Evolutionary conservation across 208 protist species (phyloP), one percentile per base, ranked within the genome.

Genomic region (Vickermania spadyakhi): DNA sequence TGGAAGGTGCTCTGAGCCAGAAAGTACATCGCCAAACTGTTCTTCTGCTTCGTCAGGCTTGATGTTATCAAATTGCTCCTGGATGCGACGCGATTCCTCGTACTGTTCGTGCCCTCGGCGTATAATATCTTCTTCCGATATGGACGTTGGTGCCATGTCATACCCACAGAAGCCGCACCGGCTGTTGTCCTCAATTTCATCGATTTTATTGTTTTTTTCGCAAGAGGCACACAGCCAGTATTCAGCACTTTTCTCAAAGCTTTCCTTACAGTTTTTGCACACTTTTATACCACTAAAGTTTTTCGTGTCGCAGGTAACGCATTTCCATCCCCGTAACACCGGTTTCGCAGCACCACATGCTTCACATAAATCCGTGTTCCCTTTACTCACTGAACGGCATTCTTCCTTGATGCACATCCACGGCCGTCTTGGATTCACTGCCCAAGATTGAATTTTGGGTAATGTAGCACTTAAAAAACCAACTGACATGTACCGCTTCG

Each of bases 161-260:
- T 94, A 94, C 21, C 73, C 67, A 64, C 87, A 94, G 57, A 81
- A 86, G 1, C 87, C 87, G 62, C 87, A 94, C 0, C 75, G 57
- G 58, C 87, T 91, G 67, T 94, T 94, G 63, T 89, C 82, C 52
- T 91, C 81, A 13, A 94, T 50, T 28, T 89, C 84, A 62, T 94
- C 87, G 28, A 91, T 64, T 23, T 79, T 79, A 66, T 94, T 94
- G 72, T 91, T 94, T 68, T 91, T 78, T n/a, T 75, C 65, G 63
- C 87, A 94, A 14, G 70, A 76, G 11, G 79, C 74, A 60, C 87
- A 94, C 84, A 91, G 89, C 82, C 84, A 94, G 58, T 82, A 90
- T 14, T 75, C 77, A 1, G 51, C 66, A 58, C 84, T 94, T 18
- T 56, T 50, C 25, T 75, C 71, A 7, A 45, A 23, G 22, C 72